Evolutionary conservation across 164 flowering plant species (phyloP), one percentile per base, ranked within the genome.

Genomic region (Nelumbo lutea): DNA sequence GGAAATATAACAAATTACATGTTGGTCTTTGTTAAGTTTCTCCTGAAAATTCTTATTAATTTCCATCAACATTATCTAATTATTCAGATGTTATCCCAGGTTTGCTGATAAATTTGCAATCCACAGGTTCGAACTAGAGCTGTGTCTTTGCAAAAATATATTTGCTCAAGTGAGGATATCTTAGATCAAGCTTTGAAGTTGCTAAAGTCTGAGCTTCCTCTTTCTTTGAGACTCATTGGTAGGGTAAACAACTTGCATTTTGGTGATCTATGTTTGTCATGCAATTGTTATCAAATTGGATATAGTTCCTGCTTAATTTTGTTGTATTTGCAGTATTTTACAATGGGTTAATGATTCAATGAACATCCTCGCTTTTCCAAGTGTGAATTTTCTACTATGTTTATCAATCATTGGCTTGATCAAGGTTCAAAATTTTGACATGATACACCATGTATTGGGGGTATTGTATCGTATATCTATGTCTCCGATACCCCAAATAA

Each of bases 131-230:
- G 88, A 44, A 88, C 89, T 65, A 86, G 97, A 76, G 97, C 97
- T 62, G 82, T 88, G 62, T 87, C 97, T 69, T 76, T 92, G 80
- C 90, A 81, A 66, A 87, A 76, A 68, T 83, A 82, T 75, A 87
- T 85, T 56, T 76, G 68, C 72, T 88, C 97, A 66, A 80, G 81
- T 57, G 89, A 85, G 72, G 99, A 95, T 72, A 95, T 95, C 50
- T 69, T 90, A 74, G 76, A 70, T 70, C 82, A 92, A 82, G 97
- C 90, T 65, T 77, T 79, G 53, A 88, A 88, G 81, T 81, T 95
- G 79, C 83, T 95, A n/a, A 90, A 89, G 84, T 96, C 92, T 61
- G 99, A 95, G 81, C 88, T 95, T 70, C 97, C 97, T 65, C 66
- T 85, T 73, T 90, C 99, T 46, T 62, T 92, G 65, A 84, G 99